phyloP scores from a whole-genome alignment of 345 rosid species.

The Gossypium ekmanianum region DNA sequence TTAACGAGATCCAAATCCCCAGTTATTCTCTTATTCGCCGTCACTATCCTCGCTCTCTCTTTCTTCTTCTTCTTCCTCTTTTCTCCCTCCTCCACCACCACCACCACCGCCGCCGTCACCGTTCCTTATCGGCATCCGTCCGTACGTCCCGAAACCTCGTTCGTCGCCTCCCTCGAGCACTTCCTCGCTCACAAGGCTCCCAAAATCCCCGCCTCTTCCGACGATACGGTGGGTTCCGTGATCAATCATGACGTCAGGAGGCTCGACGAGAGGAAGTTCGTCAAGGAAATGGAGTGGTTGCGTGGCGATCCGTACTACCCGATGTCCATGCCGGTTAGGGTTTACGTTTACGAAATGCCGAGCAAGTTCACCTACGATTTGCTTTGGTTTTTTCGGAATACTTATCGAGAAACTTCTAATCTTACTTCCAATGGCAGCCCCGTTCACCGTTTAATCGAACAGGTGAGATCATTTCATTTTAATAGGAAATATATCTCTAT shows the following conservation, averaged over 20 bases:
- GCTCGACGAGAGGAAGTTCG: slow-evolving; percentile 43
- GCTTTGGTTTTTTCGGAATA: slow-evolving; percentile 62
- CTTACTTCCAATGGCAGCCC: slow-evolving; percentile 98
- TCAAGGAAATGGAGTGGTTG: slow-evolving; percentile 42
- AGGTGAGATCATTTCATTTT: slow-evolving; percentile 32
- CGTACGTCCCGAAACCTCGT: slow-evolving; percentile 51
- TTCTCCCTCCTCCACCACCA: not conserved
- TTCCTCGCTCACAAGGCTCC: slow-evolving; percentile 39
- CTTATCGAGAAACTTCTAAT: slow-evolving; percentile 68
- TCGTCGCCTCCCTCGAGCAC: slow-evolving; percentile 62
- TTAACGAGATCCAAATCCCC: not conserved
- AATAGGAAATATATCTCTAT: not conserved
- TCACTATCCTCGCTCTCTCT: not conserved
- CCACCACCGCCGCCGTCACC: not conserved
- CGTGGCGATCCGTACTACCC: slow-evolving; percentile 47
- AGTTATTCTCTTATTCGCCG: not conserved
- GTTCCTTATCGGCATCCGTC: not conserved
- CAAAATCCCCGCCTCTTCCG: slow-evolving; percentile 23
- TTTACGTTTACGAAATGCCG: slow-evolving; percentile 92
- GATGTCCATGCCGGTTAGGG: slow-evolving; percentile 51
- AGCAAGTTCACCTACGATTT: slow-evolving; percentile 77
- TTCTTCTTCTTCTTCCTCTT: not conserved
- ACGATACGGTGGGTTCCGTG: slow-evolving; percentile 34
- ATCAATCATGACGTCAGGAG: slow-evolving; percentile 32
- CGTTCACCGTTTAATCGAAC: slow-evolving; percentile 89